Conservation (phyloP, 441 rosid genomes). For the Erodium chrysanthum region DNA sequence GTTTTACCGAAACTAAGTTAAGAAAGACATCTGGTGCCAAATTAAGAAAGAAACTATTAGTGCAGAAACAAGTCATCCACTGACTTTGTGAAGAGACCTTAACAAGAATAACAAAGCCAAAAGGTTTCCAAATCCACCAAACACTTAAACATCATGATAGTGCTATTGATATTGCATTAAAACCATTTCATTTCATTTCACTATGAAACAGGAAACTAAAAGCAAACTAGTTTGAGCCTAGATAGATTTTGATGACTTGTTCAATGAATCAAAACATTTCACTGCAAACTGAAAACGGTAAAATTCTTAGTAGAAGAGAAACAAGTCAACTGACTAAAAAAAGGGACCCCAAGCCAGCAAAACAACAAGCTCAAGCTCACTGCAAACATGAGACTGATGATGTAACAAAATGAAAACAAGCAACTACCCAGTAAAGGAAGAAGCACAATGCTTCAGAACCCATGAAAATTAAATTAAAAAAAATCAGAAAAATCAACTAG, state of each 20-base stretch:
- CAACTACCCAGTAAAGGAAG: neutral
- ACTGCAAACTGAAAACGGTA: neutral
- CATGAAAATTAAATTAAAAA: slow-evolving; percentile 3
- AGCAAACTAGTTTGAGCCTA: neutral
- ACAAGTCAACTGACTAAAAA: neutral
- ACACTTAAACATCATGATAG: neutral
- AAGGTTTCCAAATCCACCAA: neutral
- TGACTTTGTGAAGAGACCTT: neutral
- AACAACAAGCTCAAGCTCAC: neutral
- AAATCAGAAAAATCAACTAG: neutral
- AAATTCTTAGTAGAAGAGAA: neutral
- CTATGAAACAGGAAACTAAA: neutral
- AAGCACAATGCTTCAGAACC: neutral
- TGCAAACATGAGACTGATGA: neutral
- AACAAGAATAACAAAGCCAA: neutral
- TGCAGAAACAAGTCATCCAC: neutral
- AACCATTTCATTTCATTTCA: neutral
- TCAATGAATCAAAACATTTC: neutral
- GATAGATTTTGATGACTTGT: neutral
- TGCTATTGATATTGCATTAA: neutral
- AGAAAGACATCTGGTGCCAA: neutral
- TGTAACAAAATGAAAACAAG: neutral
- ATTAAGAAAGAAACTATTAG: neutral
- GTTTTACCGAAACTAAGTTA: neutral
- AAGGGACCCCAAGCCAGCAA: neutral